Conservation (phyloP, 345 rosid genomes). For the Gossypium bickii region DNA sequence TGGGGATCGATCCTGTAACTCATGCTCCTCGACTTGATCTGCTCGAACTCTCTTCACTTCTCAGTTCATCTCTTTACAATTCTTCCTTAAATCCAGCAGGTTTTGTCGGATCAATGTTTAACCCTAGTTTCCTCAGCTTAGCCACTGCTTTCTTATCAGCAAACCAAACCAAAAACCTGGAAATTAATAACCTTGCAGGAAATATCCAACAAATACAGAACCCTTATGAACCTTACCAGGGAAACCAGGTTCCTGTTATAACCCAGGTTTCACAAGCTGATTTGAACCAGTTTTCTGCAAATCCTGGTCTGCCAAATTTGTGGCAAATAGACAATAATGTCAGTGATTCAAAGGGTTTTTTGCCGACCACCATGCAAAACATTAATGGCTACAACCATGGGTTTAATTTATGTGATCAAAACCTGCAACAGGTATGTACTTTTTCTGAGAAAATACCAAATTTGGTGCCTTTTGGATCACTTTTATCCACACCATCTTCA, state of each 20-base stretch:
- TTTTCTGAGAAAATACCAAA: constrained; percentile 5
- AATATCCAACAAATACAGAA: constrained; percentile 18
- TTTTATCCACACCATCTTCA: constrained; percentile 46
- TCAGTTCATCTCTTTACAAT: constrained; percentile 33
- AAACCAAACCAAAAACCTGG: constrained; percentile 17
- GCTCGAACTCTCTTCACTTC: constrained; percentile 40
- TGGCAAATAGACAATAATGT: constrained; percentile 9
- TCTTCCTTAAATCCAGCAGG: constrained; percentile 30
- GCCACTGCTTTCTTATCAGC: constrained; percentile 23
- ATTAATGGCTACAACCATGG: not conserved
- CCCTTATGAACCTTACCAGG: constrained; percentile 21
- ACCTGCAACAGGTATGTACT: not conserved
- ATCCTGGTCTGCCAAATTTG: constrained; percentile 14
- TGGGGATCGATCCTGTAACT: constrained; percentile 89
- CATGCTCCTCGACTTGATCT: constrained; percentile 72
- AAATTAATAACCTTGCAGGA: not conserved
- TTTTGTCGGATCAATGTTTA: constrained; percentile 25
- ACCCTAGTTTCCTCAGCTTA: constrained; percentile 26
- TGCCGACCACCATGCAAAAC: not conserved
- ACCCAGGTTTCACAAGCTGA: constrained; percentile 12
- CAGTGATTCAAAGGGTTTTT: not conserved
- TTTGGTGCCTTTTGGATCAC: constrained; percentile 14
- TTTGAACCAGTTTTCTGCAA: constrained; percentile 22
- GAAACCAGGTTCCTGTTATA: constrained; percentile 15
- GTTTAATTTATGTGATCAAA: not conserved